These are phyloP conservation scores for Lodderomyces orthopsilosis DNA, from an alignment of 1,139 yeast genomes.

Conservation along the genomic window DNA sequence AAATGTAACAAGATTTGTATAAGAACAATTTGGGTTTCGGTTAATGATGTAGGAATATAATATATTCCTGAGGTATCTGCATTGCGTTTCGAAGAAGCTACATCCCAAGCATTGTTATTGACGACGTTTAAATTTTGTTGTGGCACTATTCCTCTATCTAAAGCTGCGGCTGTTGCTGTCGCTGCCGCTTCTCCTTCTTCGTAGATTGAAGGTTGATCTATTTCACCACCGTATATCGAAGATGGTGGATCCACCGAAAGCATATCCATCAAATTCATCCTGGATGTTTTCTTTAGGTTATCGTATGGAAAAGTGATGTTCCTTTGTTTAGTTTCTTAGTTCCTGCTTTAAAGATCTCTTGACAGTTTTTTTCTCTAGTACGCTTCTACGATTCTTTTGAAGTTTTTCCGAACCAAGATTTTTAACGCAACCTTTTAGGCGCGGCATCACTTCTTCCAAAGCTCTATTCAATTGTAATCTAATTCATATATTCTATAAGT, in stretches of 20 bases:
- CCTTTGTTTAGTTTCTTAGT: no score
- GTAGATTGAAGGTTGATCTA: neutral
- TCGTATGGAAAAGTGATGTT: neutral
- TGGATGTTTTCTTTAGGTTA: neutral
- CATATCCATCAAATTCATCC: slow-evolving; percentile 41
- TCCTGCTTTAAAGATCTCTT: no score
- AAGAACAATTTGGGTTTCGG: slow-evolving; percentile 55
- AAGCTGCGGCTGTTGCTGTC: neutral
- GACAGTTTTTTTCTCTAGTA: no score
- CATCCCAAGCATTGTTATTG: neutral
- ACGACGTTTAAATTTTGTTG: neutral
- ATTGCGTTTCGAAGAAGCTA: slow-evolving; percentile 26
- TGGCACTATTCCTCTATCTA: neutral
- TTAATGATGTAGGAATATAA: slow-evolving; percentile 54
- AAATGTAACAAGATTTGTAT: slow-evolving; percentile 51
- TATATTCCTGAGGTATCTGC: neutral
- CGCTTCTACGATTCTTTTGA: no score
- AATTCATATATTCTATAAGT: neutral
- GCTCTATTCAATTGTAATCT: no score
- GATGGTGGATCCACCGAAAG: slow-evolving; percentile 23
- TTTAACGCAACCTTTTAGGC: no score
- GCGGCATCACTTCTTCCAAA: no score
- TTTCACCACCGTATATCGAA: slow-evolving; percentile 10
- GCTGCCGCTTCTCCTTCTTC: neutral
- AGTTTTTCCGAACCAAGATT: neutral